Base-by-base conservation (phyloP, 768 basidiomycete species). In the Polyporus arcularius region DNA sequence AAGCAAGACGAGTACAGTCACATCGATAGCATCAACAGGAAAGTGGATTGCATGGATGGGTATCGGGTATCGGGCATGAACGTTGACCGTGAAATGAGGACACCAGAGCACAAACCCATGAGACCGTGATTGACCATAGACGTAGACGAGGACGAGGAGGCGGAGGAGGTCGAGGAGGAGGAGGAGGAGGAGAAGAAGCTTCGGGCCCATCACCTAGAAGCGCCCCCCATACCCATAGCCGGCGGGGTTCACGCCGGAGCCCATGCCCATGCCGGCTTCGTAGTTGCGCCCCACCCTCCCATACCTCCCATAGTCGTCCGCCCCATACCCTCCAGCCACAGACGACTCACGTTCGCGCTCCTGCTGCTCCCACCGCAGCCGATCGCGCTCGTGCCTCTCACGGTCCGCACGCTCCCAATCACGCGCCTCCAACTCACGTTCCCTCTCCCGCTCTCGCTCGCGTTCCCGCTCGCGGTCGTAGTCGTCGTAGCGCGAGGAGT, bases 401-500 rank as follows among this genome's bases (percentile, higher is more conserved):
- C 53, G 40, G 31, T 55, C 53, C 41, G 53, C 53, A 4, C 53
- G 53, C 40, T 55, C 53, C 53, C 53, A 43, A 28, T 55, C 53
- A 2, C 52, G 35, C 35, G 15, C 38, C 52, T 39, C 38, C 32
- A 39, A n/a, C 39, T 53, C 52, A 5, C 53, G 26, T 16, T 55
- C 53, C 35, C 16, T 15, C 41, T 46, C 40, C 28, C 38, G 16
- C 52, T 53, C 51, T 6, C 31, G 31, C 31, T 43, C 53, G 4
- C 53, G 15, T 15, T 54, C 53, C 40, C 21, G 31, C 5, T 56
- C 60, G 11, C 53, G 54, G 8, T 48, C 58, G 38, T 59, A 59
- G 52, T 59, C 47, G 18, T 53, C 54, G 18, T 45, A 55, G 35
- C 57, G 38, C 21, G 57, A 52, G n/a, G 52, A 58, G 46, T 48